Evolutionary conservation across 768 basidiomycete species (phyloP).

Genomic region (Chalciporus piperatus): DNA sequence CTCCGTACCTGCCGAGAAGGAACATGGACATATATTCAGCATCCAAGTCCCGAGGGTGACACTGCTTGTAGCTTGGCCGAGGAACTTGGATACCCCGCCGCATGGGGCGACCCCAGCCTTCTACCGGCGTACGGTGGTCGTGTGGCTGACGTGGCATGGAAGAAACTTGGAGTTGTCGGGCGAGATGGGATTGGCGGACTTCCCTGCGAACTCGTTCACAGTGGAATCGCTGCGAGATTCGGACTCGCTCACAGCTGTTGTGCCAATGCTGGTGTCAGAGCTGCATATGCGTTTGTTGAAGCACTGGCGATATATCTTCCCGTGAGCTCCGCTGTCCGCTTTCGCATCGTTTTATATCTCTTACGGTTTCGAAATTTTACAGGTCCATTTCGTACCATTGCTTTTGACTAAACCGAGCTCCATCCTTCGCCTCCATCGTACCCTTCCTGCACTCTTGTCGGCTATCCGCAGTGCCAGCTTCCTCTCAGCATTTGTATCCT

Average conservation of each 20-base stretch:
- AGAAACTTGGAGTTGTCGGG: slow-evolving; percentile 48
- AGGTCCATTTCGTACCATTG: slow-evolving; percentile 72
- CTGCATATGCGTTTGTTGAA: slow-evolving; percentile 55
- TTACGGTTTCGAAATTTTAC: slow-evolving; percentile 2
- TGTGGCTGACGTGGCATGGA: slow-evolving; percentile 53
- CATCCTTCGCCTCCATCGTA: slow-evolving; percentile 43
- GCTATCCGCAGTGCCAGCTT: slow-evolving; percentile 68
- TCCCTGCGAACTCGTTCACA: slow-evolving; percentile 76
- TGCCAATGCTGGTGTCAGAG: slow-evolving; percentile 55
- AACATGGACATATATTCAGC: slow-evolving; percentile 57
- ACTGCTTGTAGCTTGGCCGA: slow-evolving; percentile 46
- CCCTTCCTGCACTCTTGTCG: slow-evolving; percentile 43
- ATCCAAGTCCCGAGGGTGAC: slow-evolving; percentile 37
- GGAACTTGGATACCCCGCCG: slow-evolving; percentile 55
- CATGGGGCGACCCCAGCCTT: slow-evolving; percentile 60
- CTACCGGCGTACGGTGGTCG: slow-evolving; percentile 65
- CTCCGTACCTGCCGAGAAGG: slow-evolving; percentile 54
- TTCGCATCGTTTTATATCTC: background rate
- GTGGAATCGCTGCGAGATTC: slow-evolving; percentile 43
- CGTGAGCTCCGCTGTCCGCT: slow-evolving; percentile 40
- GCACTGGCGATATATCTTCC: slow-evolving; percentile 69
- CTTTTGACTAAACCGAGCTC: slow-evolving; percentile 56
- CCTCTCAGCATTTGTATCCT: slow-evolving; percentile 66
- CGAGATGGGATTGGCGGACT: slow-evolving; percentile 62
- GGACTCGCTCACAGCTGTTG: slow-evolving; percentile 56